Base-by-base conservation (phyloP, 306 rosid species). In the Oemleria cerasiformis region DNA sequence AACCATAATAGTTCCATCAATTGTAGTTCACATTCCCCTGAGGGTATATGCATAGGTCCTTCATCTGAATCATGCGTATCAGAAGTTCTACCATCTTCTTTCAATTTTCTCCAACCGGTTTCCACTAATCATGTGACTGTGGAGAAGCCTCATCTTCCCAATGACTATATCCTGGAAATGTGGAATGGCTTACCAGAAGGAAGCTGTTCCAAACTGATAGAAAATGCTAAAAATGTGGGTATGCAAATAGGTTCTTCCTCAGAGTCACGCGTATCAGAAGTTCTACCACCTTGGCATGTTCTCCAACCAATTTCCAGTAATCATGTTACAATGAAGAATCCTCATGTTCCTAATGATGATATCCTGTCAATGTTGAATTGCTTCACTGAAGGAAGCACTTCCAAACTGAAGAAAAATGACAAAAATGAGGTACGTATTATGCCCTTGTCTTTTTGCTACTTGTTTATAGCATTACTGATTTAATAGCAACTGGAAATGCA, bases 41-140 rank as follows among this genome's bases (percentile, higher is more conserved):
- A n/a, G 7, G 76, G 59, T 66, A 77, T 45, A 50, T 36, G 30
- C 63, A 25, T 48, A 59, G 88, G 79, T 13, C 64, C 79, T 17
- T 70, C 56, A 50, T 50, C 81, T 21, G 76, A 30, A 50, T 84
- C 85, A 7, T 77, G 84, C 62, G 66, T 69, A 41, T 85, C 91
- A 42, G 84, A 76, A 43, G 57, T 15, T 66, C 10, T 77, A 36
- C 80, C 72, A 45, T 51, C 70, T 72, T 64, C 73, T 63, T 63
- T 65, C 43, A 43, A 56, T 65, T 25, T 53, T 73, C 60, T 34
- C 55, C 79, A 70, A 51, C 51, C 73, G 6, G 78, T 44, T 75
- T 53, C 82, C 13, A 12, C 38, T 17, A 30, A 25, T 41, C n/a
- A 15, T 69, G 49, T 14, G 43, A 23, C 77, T 62, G 21, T 47